A percentile compares a stretch with the other conserved stretches of the same genome.
These are phyloP conservation scores for Jacaranda copaia DNA, from an alignment of 257 asterid species.

Conservation along the genomic window DNA sequence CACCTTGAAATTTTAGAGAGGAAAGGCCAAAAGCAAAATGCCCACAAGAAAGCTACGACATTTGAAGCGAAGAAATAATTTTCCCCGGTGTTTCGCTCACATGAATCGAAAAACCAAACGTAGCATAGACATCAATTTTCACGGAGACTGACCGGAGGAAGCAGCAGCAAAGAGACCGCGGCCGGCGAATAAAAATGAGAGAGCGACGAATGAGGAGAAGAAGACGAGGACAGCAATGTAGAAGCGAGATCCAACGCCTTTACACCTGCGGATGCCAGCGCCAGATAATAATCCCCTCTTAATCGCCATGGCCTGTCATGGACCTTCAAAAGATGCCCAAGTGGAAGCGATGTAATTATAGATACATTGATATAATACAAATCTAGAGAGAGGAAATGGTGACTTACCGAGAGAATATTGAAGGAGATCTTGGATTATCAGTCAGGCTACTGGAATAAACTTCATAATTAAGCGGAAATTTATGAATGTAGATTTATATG, in stretches of 20 bases:
- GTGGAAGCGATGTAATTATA: slow-evolving; percentile 31
- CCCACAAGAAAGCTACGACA: too few relatives aligned
- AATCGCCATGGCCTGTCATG: slow-evolving; percentile 58
- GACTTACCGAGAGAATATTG: slow-evolving; percentile 26
- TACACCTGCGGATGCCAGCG: slow-evolving; percentile 41
- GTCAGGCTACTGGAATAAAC: slow-evolving; percentile 29
- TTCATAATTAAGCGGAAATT: slow-evolving; percentile 21
- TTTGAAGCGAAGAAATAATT: too few relatives aligned
- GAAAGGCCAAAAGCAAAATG: too few relatives aligned
- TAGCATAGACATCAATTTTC: not conserved
- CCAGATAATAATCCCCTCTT: slow-evolving; percentile 49
- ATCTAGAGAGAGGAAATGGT: slow-evolving; percentile 19
- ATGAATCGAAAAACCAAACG: too few relatives aligned
- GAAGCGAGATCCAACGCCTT: slow-evolving; percentile 55
- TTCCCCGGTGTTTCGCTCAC: too few relatives aligned
- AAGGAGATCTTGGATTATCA: slow-evolving; percentile 37
- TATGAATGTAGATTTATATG: slow-evolving; percentile 18
- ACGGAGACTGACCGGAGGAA: slow-evolving; percentile 55
- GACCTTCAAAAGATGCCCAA: slow-evolving; percentile 42
- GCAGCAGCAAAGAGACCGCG: slow-evolving; percentile 53
- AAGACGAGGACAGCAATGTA: slow-evolving; percentile 35
- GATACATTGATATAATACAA: slow-evolving; percentile 24
- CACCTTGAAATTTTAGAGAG: not conserved
- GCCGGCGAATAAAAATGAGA: slow-evolving; percentile 52
- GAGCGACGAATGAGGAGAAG: slow-evolving; percentile 43